phyloP scores from a whole-genome alignment of 352 stramenopile genomes.

The Globisporangium takayamanum region DNA sequence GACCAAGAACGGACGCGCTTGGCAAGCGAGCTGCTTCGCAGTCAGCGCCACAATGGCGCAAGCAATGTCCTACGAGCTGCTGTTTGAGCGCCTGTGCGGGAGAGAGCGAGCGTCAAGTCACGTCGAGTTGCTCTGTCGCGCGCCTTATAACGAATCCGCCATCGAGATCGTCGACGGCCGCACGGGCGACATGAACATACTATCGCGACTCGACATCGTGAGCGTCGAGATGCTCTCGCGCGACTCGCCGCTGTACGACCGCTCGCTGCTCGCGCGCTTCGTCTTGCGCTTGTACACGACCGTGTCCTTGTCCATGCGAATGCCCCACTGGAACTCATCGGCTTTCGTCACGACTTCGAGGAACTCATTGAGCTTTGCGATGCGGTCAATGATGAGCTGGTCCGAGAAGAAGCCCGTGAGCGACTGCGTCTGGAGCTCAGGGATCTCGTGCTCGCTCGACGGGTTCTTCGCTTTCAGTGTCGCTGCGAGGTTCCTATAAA shows the following conservation, averaged over 20 bases:
- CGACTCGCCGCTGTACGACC: conserved; percentile 53
- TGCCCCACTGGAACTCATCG: conserved; percentile 85
- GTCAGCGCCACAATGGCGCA: too few species aligned
- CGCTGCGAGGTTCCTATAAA: conserved; percentile 55
- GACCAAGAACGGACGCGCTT: too few species aligned
- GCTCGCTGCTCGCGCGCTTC: conserved; percentile 48
- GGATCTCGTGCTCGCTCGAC: conserved; percentile 62
- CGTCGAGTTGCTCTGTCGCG: too few species aligned
- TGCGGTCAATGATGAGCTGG: conserved; percentile 80
- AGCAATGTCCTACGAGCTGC: too few species aligned
- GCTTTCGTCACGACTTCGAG: conserved; percentile 79
- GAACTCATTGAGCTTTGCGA: conserved; percentile 84
- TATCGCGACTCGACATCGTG: conserved; percentile 66
- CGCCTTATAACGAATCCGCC: conserved; percentile 24
- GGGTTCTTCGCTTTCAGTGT: conserved; percentile 82
- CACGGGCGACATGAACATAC: conserved; percentile 59
- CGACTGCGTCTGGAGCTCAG: conserved; percentile 78
- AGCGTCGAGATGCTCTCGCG: conserved; percentile 79
- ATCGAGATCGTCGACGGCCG: conserved; percentile 70
- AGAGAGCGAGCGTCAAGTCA: too few species aligned
- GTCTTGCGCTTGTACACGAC: conserved; percentile 87
- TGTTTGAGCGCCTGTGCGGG: too few species aligned
- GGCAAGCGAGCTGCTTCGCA: too few species aligned
- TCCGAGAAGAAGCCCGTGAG: conserved; percentile 81
- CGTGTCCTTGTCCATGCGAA: conserved; percentile 88